Base-by-base conservation (phyloP, 1,139 yeast species). In the Zygoascus sp. region DNA sequence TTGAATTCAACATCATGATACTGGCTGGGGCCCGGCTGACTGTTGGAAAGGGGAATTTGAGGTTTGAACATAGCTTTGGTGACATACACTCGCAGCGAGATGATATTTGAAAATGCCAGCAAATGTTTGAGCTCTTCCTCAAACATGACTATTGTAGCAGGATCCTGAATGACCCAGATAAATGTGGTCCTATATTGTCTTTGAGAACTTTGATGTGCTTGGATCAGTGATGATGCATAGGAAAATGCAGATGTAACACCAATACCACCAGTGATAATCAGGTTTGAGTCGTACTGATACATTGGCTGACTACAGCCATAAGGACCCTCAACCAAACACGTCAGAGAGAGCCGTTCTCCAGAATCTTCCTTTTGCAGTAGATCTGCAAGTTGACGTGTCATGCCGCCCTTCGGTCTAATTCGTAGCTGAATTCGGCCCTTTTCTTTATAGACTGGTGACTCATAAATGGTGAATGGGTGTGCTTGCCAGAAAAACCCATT, bases 401-500 rank as follows among this genome's bases (percentile, higher is more conserved):
- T 64, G 63, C 50, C 62, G 50, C 20, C 57, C 61, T 40, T 67
- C 61, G 53, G 67, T 64, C 42, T 65, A 59, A 46, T 66, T 57
- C 25, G 61, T 58, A 35, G 60, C 57, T 41, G 68, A 51, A 58
- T 62, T 63, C 46, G 48, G 10, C 48, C 49, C 21, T 48, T 32
- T 22, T 48, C 46, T 13, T 42, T 35, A 30, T 32, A 40, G 13
- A 50, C 38, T 40, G 44, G 61, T 44, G 51, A 50, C 22, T 55
- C 59, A 43, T 77, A 72, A 20, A 77, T 67, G 0, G 89, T 79
- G 58, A 82, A 82, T 0, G 90, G 90, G 63, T 83, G 90, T 0
- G 83, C 76, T 59, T 83, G 88, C 60, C 74, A 62, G 36, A 76
- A 73, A 40, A 69, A 60, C 41, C 56, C 45, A 34, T 47, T 49